These are phyloP conservation scores for Cryptococcus hybrid DNA, from an alignment of 1,284 basidiomycete species.

Conservation along the genomic window DNA sequence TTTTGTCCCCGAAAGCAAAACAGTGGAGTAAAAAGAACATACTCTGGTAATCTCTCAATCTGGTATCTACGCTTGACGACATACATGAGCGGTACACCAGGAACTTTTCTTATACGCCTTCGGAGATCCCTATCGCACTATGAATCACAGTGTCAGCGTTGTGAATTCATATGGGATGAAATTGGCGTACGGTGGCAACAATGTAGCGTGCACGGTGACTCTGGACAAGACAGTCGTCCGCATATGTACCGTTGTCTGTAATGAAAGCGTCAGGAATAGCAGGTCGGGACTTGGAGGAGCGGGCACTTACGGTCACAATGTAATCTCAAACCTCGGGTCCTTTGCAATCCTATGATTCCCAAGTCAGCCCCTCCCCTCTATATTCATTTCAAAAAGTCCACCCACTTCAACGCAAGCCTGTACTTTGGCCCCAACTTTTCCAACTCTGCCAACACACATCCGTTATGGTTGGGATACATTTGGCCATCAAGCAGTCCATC, in stretches of 20 bases:
- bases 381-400: slow-evolving; percentile 2
- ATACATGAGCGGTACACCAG: slow-evolving; percentile 94
- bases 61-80: slow-evolving; percentile 87
- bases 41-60: slow-evolving; percentile 86
- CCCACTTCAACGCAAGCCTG: slow-evolving; percentile 83
- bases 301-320: slow-evolving; percentile 65
- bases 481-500: slow-evolving; percentile 99
- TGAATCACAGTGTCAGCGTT: background rate
- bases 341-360: slow-evolving; percentile 71
- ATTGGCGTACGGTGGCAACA: slow-evolving; percentile 70
- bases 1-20: background rate
- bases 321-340: slow-evolving; percentile 94
- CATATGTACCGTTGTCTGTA: slow-evolving; percentile 83
- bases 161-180: background rate
- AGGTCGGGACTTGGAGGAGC: background rate
- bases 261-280: background rate
- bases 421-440: slow-evolving; percentile 97
- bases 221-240: slow-evolving; percentile 97
- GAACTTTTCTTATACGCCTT: slow-evolving; percentile 85
- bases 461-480: slow-evolving; percentile 99
- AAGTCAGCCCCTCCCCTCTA: background rate
- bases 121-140: slow-evolving; percentile 90
- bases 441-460: slow-evolving; percentile 96
- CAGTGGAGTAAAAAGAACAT: slow-evolving; percentile 15
- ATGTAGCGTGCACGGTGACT: slow-evolving; percentile 92